These are phyloP conservation scores for Pleurotus pulmonarius DNA, from an alignment of 768 basidiomycete species.

Conservation along the genomic window DNA sequence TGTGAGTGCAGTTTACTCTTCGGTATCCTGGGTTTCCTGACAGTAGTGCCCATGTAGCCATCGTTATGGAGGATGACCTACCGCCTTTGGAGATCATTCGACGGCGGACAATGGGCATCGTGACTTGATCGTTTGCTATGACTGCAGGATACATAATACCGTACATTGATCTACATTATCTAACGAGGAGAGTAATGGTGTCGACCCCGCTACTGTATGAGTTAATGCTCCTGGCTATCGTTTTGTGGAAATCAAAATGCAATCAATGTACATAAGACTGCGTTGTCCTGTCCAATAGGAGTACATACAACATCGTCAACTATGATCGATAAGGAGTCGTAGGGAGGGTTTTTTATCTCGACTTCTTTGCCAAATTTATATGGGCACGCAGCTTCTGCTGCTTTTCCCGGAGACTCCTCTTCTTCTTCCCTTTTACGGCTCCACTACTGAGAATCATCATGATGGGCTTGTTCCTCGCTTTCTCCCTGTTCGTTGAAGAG, in stretches of 20 bases:
- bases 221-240: too few species aligned
- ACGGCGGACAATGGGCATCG: conserved; percentile 3
- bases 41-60: not conserved
- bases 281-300: too few species aligned
- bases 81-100: conserved; percentile 3
- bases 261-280: too few species aligned
- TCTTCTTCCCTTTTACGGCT: conserved; percentile 79
- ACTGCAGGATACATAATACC: not conserved
- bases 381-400: conserved; percentile 76
- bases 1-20: not conserved
- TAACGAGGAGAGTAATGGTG: not conserved
- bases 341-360: conserved; percentile 4
- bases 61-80: conserved; percentile 1
- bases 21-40: not conserved
- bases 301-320: too few species aligned
- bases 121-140: not conserved
- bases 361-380: conserved; percentile 66
- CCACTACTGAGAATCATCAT: conserved; percentile 88
- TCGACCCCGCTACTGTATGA: too few species aligned
- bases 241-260: too few species aligned
- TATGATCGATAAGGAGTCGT: conserved; percentile 10
- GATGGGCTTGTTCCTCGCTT: conserved; percentile 89
- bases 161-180: conserved; percentile 1
- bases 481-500: conserved; percentile 89
- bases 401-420: conserved; percentile 76